A percentile compares a stretch with the other conserved stretches of the same genome.
These are phyloP conservation scores for Tolypocladium pustulatum DNA, from an alignment of 2,329 filamentous ascomycete genomes.

Conservation along the genomic window DNA sequence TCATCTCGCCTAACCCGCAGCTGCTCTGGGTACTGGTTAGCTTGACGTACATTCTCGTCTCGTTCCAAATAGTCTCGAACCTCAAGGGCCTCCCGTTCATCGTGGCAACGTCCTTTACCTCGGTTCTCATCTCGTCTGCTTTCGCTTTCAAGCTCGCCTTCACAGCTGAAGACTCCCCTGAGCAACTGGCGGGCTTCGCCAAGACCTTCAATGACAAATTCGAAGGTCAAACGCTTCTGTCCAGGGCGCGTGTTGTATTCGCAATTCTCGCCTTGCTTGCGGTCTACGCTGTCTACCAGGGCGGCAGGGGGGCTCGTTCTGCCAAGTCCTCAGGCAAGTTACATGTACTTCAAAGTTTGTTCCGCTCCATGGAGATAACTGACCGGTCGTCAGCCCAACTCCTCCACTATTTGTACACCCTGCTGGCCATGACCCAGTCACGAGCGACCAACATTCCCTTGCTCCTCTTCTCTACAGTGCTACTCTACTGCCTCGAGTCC, in stretches of 20 bases:
- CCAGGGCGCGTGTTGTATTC: constrained; percentile 40
- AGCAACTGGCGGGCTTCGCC: constrained; percentile 50
- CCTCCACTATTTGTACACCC: constrained; percentile 59
- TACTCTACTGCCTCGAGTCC: constrained; percentile 38
- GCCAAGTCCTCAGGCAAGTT: constrained; percentile 18
- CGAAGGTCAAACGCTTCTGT: constrained; percentile 33
- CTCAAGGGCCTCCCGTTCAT: constrained; percentile 31
- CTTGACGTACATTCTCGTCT: constrained; percentile 55
- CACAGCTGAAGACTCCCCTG: constrained; percentile 77
- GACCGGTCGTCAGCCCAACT: constrained; percentile 21
- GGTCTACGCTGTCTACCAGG: constrained; percentile 27
- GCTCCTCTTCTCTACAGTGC: constrained; percentile 61
- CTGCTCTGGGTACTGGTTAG: constrained; percentile 68
- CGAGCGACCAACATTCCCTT: constrained; percentile 77
- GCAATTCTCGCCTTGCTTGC: constrained; percentile 30
- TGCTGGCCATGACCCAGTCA: constrained; percentile 81
- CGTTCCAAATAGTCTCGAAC: constrained; percentile 30
- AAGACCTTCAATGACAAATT: constrained; percentile 28
- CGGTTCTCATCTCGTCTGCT: constrained; percentile 39
- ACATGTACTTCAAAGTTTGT: neutral
- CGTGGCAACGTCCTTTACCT: constrained; percentile 28
- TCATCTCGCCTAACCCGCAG: constrained; percentile 52
- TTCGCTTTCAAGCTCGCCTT: constrained; percentile 86
- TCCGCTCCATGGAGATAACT: neutral
- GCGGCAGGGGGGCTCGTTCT: constrained; percentile 17